Evolutionary conservation across 2,329 filamentous ascomycete genomes (phyloP).

Genomic region (Rugonectria rugulosa): DNA sequence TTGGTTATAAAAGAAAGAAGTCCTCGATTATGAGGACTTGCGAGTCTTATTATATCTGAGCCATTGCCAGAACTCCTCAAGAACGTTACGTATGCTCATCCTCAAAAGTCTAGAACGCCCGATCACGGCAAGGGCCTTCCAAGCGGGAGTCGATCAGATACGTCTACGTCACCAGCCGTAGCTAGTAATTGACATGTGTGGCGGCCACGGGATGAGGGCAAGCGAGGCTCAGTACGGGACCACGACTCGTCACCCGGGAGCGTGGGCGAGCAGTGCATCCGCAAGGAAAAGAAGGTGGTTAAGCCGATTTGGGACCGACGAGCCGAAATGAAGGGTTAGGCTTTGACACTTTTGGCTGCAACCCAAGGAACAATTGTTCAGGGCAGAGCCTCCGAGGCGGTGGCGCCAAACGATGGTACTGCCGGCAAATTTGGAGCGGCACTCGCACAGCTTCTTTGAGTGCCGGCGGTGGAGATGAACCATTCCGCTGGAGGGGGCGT

Average conservation of each 20-base stretch:
- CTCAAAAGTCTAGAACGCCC: not conserved
- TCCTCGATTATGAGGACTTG: not conserved
- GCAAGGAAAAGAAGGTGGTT: not conserved
- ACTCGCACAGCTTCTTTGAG: not conserved
- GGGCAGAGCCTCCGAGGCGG: too few relatives aligned
- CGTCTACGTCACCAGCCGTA: slow-evolving; percentile 10
- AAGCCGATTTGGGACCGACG: slow-evolving; percentile 6
- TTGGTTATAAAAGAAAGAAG: not conserved
- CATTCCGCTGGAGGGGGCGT: not conserved
- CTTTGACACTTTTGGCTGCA: not conserved
- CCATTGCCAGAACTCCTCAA: not conserved
- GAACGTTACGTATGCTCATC: slow-evolving; percentile 4
- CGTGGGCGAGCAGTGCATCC: not conserved
- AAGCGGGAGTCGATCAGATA: not conserved
- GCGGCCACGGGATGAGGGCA: too few relatives aligned
- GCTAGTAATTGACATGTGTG: not conserved
- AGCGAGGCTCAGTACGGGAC: slow-evolving; percentile 5
- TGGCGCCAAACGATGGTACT: slow-evolving; percentile 4
- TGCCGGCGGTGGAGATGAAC: too few relatives aligned
- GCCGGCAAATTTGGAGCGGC: not conserved
- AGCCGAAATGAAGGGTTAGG: slow-evolving; percentile 12
- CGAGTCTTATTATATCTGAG: slow-evolving; percentile 8
- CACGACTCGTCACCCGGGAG: not conserved
- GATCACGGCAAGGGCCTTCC: not conserved
- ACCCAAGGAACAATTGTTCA: not conserved